Base-by-base conservation (phyloP, 176 grass and related monocot species). In the Carex littledalei region DNA sequence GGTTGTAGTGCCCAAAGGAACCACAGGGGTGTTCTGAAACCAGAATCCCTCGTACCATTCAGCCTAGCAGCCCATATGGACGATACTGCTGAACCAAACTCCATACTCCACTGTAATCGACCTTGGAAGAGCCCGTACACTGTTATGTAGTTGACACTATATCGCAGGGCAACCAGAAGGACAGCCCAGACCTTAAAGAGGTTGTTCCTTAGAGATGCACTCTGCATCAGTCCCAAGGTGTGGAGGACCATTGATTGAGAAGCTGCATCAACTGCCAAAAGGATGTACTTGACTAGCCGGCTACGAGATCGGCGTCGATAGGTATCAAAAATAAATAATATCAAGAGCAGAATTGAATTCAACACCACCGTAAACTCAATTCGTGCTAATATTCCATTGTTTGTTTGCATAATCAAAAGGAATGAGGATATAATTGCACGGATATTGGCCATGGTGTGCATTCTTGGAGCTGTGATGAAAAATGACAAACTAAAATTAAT, bases 361-460 rank as follows among this genome's bases (percentile, higher is more conserved):
- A 60, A 7, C 17, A 81, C 78, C 16, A 81, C 78, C 2, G 61
- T 53, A 59, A 81, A 81, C 78, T 81, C 78, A 18, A 81, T 81
- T 81, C 52, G 5, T 3, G 60, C 60, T 1, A 81, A 59, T 59
- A 61, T 81, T 3, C 21, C 78, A 11, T 18, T 81, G 29, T 81
- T 59, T 3, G 52, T 81, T 60, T 81, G 20, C 15, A 60, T 15
- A 81, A 81, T 35, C 7, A 81, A 35, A 34, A 81, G 39, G 11
- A 60, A 81, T 43, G 55, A 61, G 3, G 55, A 7, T 2, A 61
- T 59, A 16, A 61, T n/a, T 81, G 59, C 0, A n/a, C 5, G n/a
- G 0, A 62, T 3, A 35, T 64, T 41, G 58, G 3, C 24, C 79
- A 82, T 82, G 50, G 20, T 54, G 5, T 43, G n/a, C n/a, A n/a